A percentile compares a stretch with the other conserved stretches of the same genome.
Evolutionary conservation across 2,329 filamentous ascomycete genomes (phyloP).

Genomic region (Elsinoe perseae): DNA sequence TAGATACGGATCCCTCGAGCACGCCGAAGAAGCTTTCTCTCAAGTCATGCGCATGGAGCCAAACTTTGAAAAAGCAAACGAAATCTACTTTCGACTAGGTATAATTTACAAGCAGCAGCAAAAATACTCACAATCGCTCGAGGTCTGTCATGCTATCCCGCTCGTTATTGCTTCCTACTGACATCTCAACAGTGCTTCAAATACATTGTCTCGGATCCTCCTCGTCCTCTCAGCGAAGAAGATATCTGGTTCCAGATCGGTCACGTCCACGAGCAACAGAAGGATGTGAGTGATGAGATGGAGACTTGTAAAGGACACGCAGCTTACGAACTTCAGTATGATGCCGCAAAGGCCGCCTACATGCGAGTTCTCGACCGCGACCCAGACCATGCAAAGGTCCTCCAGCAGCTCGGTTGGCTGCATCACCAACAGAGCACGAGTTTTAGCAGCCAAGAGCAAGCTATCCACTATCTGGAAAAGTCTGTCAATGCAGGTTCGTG

Average conservation of each 20-base stretch:
- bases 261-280: constrained; percentile 97
- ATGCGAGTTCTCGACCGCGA: constrained; percentile 88
- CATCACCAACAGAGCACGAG: constrained; percentile 92
- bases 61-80: constrained; percentile 95
- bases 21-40: constrained; percentile 95
- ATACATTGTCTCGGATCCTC: constrained; percentile 91
- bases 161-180: constrained; percentile 22
- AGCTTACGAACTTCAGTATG: constrained; percentile 56
- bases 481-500: constrained; percentile 80
- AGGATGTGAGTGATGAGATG: constrained; percentile 65
- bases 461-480: constrained; percentile 95
- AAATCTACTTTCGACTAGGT: constrained; percentile 97
- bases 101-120: constrained; percentile 99
- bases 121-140: constrained; percentile 84
- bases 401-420: constrained; percentile 95
- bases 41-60: constrained; percentile 99
- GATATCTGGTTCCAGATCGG: constrained; percentile 99
- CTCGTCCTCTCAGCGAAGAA: constrained; percentile 85
- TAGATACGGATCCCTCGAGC: constrained; percentile 89
- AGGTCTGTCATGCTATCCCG: constrained; percentile 48
- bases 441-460: constrained; percentile 87
- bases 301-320: not conserved
- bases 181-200: constrained; percentile 73
- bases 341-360: constrained; percentile 86
- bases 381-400: constrained; percentile 92